Evolutionary conservation across 169 alveolate species (phyloP), one percentile per base, ranked within the genome.

Genomic region (Plasmodium fragile): DNA sequence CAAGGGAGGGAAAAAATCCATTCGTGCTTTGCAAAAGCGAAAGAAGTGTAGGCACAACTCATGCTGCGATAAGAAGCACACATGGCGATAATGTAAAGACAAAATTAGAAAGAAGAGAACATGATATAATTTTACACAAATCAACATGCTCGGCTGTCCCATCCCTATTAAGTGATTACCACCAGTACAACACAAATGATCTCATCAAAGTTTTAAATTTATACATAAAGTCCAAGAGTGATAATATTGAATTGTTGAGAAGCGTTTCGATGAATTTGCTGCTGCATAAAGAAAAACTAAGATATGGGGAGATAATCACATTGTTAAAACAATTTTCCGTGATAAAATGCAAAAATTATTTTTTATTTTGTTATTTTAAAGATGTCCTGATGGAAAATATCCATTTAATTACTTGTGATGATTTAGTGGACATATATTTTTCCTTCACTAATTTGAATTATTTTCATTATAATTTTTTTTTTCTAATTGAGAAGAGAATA

Each of bases 341-440:
- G 22, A 90, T 90, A 65, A 90, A 90, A 90, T 90, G 94, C 82
- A 90, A 90, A 90, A 81, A 90, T 71, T 90, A 90, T 90, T 90
- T 72, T 90, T 80, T 90, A 45, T 90, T 90, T 90, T 65, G 92
- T 52, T 90, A 80, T 75, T 90, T 90, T 79, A 90, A 90, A 69
- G 83, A 90, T 80, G 83, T 80, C 49, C 75, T 90, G 53, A 79
- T 22, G 3, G 94, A 90, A 10, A 90, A 90, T 28, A 18, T 90
- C 4, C 94, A 90, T 80, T 18, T 80, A 90, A 52, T 90, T 18
- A 75, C 32, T 11, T 90, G 72, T 79, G 92, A 90, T 69, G 78
- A 72, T 30, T 90, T 90, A 90, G 39, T 90, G 73, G 92, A 79
- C 39, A 28, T 90, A 65, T 90, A 90, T 80, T 90, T 90, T 52